Evolutionary conservation across 495 filamentous ascomycete species (phyloP).

Genomic region (Aspergillus biplanus): DNA sequence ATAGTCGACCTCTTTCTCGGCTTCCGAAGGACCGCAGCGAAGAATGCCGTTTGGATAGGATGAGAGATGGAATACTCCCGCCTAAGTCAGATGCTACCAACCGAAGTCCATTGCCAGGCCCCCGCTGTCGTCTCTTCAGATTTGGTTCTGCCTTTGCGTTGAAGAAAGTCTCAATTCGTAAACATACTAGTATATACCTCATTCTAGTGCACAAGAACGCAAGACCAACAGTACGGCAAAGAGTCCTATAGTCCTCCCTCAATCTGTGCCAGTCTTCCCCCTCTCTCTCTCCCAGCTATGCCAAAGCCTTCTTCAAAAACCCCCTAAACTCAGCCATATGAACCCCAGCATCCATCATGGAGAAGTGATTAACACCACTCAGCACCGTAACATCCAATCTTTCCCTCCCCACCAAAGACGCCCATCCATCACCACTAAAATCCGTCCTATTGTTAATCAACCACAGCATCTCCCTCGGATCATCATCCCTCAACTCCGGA

Average conservation of each 20-base stretch:
- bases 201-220: background rate
- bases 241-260: background rate
- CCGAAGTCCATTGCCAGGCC: too few relatives aligned
- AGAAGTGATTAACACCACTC: conserved; percentile 12
- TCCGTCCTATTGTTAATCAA: conserved; percentile 6
- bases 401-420: background rate
- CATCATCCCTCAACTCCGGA: background rate
- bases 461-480: conserved; percentile 9
- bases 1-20: too few relatives aligned
- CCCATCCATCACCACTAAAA: conserved; percentile 8
- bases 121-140: too few relatives aligned
- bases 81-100: too few relatives aligned
- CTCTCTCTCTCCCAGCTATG: too few relatives aligned
- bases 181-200: background rate
- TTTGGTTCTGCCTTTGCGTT: too few relatives aligned
- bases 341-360: conserved; percentile 9
- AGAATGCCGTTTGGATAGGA: too few relatives aligned
- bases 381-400: background rate
- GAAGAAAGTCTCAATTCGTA: background rate
- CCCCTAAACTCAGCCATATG: conserved; percentile 5
- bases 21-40: too few relatives aligned
- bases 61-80: too few relatives aligned
- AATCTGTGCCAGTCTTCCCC: background rate
- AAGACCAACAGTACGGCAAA: background rate
- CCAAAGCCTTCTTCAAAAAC: conserved; percentile 2